These are phyloP conservation scores for Scenedesmus sp. DNA, from an alignment of 163 green algal genomes.

Conservation along the genomic window DNA sequence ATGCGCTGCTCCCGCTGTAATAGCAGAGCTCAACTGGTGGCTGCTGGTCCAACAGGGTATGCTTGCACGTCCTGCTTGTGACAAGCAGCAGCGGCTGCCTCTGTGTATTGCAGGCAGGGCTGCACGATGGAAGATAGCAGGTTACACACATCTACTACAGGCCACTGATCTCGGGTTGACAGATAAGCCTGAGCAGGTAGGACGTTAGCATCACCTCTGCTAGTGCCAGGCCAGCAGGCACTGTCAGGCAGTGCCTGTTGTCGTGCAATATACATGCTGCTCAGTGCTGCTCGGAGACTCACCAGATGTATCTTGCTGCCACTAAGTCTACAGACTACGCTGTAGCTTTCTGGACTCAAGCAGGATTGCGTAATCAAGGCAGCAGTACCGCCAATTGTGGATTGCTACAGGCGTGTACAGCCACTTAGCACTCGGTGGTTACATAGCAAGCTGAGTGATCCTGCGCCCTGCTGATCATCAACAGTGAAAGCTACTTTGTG, in stretches of 20 bases:
- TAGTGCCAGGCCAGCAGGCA: too few species aligned
- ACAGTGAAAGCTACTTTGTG: too few species aligned
- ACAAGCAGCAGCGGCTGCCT: too few species aligned
- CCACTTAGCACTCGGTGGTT: too few species aligned
- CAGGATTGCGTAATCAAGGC: not conserved
- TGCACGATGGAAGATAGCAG: not conserved
- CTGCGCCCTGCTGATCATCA: too few species aligned
- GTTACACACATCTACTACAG: not conserved
- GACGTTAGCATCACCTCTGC: too few species aligned
- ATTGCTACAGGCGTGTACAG: too few species aligned
- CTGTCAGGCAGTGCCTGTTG: not conserved
- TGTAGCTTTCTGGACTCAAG: not conserved
- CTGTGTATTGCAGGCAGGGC: not conserved
- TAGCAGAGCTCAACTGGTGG: slow-evolving; percentile 1
- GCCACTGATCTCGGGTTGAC: too few species aligned
- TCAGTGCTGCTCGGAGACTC: slow-evolving; percentile 50
- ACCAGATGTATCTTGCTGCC: too few species aligned
- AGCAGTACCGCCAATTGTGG: not conserved
- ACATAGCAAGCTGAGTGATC: too few species aligned
- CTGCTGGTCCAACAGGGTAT: not conserved
- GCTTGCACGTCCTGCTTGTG: not conserved
- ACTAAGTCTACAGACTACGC: too few species aligned
- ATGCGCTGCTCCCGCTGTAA: slow-evolving; percentile 47
- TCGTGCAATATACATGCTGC: too few species aligned
- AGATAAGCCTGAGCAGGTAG: not conserved